phyloP scores from a whole-genome alignment of 1,284 basidiomycete genomes.

The Jaminaea rosea region DNA sequence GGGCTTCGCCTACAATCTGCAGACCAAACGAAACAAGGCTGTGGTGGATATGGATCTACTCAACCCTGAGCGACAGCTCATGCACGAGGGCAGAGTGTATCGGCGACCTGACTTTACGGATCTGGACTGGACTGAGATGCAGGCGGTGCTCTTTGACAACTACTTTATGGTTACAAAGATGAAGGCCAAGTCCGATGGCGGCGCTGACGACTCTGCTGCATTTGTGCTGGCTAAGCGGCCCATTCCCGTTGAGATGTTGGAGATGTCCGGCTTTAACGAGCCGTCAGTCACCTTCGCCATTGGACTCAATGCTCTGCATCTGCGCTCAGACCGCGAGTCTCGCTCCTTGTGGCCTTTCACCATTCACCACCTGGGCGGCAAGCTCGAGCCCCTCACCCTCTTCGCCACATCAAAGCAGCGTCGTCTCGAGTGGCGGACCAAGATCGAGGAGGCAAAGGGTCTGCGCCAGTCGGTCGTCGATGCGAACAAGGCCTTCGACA shows the following conservation, averaged over 20 bases:
- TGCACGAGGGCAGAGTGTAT: slow-evolving; percentile 32
- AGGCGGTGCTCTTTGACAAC: slow-evolving; percentile 42
- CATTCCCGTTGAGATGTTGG: slow-evolving; percentile 41
- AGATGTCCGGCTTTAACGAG: slow-evolving; percentile 30
- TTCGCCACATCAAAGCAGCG: slow-evolving; percentile 71
- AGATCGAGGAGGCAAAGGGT: slow-evolving; percentile 76
- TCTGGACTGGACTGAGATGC: slow-evolving; percentile 42
- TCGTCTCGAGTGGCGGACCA: slow-evolving; percentile 76
- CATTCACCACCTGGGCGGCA: slow-evolving; percentile 30
- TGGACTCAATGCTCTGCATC: slow-evolving; percentile 35
- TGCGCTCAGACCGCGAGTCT: slow-evolving; percentile 25
- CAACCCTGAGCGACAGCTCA: slow-evolving; percentile 33
- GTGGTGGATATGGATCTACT: slow-evolving; percentile 20
- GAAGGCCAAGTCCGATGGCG: slow-evolving; percentile 16
- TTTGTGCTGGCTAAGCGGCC: slow-evolving; percentile 39
- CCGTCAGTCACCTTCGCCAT: slow-evolving; percentile 32
- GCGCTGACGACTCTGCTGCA: slow-evolving; percentile 12
- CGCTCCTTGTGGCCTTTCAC: slow-evolving; percentile 40
- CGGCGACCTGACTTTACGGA: slow-evolving; percentile 41
- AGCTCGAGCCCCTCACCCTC: slow-evolving; percentile 53
- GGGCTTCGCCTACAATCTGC: slow-evolving; percentile 30
- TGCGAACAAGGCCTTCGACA: slow-evolving; percentile 63
- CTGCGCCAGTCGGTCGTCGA: slow-evolving; percentile 78
- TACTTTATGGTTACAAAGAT: slow-evolving; percentile 40
- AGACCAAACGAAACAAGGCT: slow-evolving; percentile 30